Conservation (phyloP, 2,329 filamentous ascomycete species). For the Penicillium brasilianum region DNA sequence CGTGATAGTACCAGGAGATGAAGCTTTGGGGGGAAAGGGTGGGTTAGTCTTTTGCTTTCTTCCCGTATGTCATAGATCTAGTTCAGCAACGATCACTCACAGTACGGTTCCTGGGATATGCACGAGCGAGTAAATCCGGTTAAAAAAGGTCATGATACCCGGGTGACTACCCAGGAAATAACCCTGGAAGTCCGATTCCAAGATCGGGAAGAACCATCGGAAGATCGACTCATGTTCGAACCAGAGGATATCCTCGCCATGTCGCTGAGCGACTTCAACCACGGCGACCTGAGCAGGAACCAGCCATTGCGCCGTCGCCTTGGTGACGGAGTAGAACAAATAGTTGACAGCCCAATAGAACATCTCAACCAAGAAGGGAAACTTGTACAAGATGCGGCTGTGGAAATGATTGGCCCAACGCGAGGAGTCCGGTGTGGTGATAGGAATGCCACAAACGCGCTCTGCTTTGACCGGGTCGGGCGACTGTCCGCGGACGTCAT, state of each 20-base stretch:
- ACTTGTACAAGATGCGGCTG: slow-evolving; percentile 68
- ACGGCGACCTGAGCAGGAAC: slow-evolving; percentile 56
- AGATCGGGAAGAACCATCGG: slow-evolving; percentile 47
- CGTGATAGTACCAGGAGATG: slow-evolving; percentile 51
- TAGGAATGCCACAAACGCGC: slow-evolving; percentile 51
- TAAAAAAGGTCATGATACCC: slow-evolving; percentile 52
- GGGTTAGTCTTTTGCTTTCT: background rate
- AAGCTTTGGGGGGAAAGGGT: slow-evolving; percentile 37
- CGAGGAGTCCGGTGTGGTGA: slow-evolving; percentile 63
- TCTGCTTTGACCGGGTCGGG: slow-evolving; percentile 3
- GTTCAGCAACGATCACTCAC: slow-evolving; percentile 46
- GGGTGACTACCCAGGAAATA: slow-evolving; percentile 53
- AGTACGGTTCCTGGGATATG: slow-evolving; percentile 58
- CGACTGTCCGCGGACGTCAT: slow-evolving; percentile 23
- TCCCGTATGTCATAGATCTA: background rate
- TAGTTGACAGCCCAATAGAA: slow-evolving; percentile 74
- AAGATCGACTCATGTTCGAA: slow-evolving; percentile 49
- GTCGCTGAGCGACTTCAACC: slow-evolving; percentile 53
- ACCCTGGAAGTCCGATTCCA: slow-evolving; percentile 52
- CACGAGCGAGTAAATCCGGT: slow-evolving; percentile 57
- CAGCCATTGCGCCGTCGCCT: slow-evolving; percentile 56
- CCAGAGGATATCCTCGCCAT: slow-evolving; percentile 51
- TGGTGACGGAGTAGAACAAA: slow-evolving; percentile 66
- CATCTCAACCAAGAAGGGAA: slow-evolving; percentile 73
- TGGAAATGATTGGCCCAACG: slow-evolving; percentile 66